A percentile compares a stretch with the other conserved stretches of the same genome.
phyloP scores from a whole-genome alignment of 352 stramenopile species.

The Globisporangium lucens region DNA sequence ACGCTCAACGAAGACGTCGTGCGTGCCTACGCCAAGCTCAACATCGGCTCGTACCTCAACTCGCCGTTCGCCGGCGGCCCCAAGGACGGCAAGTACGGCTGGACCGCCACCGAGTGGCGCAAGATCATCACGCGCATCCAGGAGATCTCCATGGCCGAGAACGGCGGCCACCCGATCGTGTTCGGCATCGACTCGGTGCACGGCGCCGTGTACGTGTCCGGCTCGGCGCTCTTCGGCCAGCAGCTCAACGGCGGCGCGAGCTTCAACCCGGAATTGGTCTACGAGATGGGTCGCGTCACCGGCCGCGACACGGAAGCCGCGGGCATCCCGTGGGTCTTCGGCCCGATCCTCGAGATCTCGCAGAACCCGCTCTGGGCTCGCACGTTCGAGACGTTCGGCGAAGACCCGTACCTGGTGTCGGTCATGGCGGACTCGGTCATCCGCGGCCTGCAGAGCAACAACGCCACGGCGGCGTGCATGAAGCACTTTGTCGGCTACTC shows the following conservation, averaged over 20 bases:
- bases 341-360: conserved; percentile 83
- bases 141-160: conserved; percentile 62
- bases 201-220: conserved; percentile 83
- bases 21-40: conserved; percentile 53
- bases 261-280: conserved; percentile 84
- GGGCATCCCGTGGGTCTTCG: conserved; percentile 90
- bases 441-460: conserved; percentile 76
- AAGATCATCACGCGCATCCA: conserved; percentile 73
- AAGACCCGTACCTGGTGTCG: conserved; percentile 86
- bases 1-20: conserved; percentile 46
- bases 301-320: conserved; percentile 82
- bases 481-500: conserved; percentile 91
- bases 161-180: conserved; percentile 63
- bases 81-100: conserved; percentile 24
- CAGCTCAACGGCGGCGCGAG: conserved; percentile 86
- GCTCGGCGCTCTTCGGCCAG: conserved; percentile 81
- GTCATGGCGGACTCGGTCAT: conserved; percentile 79
- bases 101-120: conserved; percentile 64
- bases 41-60: conserved; percentile 90
- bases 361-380: conserved; percentile 87
- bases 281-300: conserved; percentile 65
- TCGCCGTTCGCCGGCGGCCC: conserved; percentile 38
- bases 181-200: conserved; percentile 91
- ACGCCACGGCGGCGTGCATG: conserved; percentile 77
- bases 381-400: conserved; percentile 94